Evolutionary conservation across 2,329 filamentous ascomycete species (phyloP).

Genomic region (Periconia sp.): DNA sequence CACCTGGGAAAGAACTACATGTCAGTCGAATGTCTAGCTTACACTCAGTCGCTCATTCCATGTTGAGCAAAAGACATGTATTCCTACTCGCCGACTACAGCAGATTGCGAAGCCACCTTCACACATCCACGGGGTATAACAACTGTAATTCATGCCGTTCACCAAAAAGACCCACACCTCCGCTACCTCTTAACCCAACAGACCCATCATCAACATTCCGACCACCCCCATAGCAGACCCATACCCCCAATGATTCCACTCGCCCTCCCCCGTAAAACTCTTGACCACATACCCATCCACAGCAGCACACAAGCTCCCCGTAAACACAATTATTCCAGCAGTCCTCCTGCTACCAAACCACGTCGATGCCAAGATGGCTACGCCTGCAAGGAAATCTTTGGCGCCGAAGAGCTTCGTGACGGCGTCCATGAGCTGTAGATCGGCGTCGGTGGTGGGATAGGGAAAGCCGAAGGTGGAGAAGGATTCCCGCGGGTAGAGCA

Average conservation of each 20-base stretch:
- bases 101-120: too few species aligned
- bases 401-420: conserved; percentile 56
- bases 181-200: conserved; percentile 18
- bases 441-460: conserved; percentile 28
- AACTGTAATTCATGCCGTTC: too few species aligned
- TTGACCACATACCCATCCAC: conserved; percentile 55
- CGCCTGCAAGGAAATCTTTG: conserved; percentile 58
- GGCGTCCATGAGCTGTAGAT: conserved; percentile 50
- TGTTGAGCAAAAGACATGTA: too few species aligned
- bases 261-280: conserved; percentile 45
- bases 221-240: conserved; percentile 43
- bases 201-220: conserved; percentile 41
- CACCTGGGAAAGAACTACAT: too few species aligned
- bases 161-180: too few species aligned
- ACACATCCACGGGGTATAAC: too few species aligned
- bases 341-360: conserved; percentile 48
- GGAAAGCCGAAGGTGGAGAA: conserved; percentile 48
- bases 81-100: too few species aligned
- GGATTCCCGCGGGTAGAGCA: conserved; percentile 43
- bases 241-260: conserved; percentile 60
- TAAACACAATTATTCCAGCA: conserved; percentile 53
- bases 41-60: too few species aligned
- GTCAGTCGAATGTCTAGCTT: too few species aligned
- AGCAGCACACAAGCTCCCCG: conserved; percentile 49
- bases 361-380: conserved; percentile 46